These are phyloP conservation scores for Aschersonia sp. DNA, from an alignment of 2,329 filamentous ascomycete species.

Conservation along the genomic window DNA sequence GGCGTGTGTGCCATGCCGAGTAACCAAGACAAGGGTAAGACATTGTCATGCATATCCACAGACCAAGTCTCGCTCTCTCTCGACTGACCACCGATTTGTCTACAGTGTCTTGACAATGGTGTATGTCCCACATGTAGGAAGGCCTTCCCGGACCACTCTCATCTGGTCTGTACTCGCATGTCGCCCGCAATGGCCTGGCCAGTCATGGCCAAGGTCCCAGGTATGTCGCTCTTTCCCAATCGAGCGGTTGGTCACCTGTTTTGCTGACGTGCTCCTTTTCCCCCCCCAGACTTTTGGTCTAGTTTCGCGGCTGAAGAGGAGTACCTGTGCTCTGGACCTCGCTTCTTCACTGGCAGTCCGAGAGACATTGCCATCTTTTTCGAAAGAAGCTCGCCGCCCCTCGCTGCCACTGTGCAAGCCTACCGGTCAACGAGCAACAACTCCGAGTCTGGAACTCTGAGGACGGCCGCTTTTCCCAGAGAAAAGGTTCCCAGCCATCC, in stretches of 20 bases:
- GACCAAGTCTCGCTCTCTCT: slow-evolving; percentile 1
- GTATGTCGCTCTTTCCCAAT: slow-evolving; percentile 10
- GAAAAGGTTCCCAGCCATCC: slow-evolving; percentile 21
- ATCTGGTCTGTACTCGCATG: slow-evolving; percentile 23
- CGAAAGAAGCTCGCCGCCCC: slow-evolving; percentile 21
- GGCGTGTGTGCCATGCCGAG: slow-evolving; percentile 32
- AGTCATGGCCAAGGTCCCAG: slow-evolving; percentile 21
- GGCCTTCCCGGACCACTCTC: slow-evolving; percentile 23
- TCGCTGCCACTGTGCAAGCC: slow-evolving; percentile 23
- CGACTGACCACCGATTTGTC: slow-evolving; percentile 12
- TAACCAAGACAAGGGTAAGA: slow-evolving; percentile 32
- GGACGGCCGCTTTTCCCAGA: slow-evolving; percentile 21
- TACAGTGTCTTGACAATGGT: slow-evolving; percentile 25
- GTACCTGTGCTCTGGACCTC: slow-evolving; percentile 17
- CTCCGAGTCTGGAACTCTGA: slow-evolving; percentile 14
- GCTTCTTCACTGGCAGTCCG: slow-evolving; percentile 21
- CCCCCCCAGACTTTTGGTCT: slow-evolving; percentile 21
- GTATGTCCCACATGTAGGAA: slow-evolving; percentile 27
- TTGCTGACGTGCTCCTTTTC: background rate
- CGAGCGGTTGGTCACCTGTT: slow-evolving; percentile 7
- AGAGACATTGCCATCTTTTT: slow-evolving; percentile 22
- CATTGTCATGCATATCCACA: slow-evolving; percentile 7
- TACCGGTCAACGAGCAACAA: slow-evolving; percentile 17
- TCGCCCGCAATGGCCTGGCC: slow-evolving; percentile 22
- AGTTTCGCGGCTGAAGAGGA: slow-evolving; percentile 18